Evolutionary conservation across 495 filamentous ascomycete genomes (phyloP), one percentile per base, ranked within the genome.

Genomic region (Penicillium simplicissimum): DNA sequence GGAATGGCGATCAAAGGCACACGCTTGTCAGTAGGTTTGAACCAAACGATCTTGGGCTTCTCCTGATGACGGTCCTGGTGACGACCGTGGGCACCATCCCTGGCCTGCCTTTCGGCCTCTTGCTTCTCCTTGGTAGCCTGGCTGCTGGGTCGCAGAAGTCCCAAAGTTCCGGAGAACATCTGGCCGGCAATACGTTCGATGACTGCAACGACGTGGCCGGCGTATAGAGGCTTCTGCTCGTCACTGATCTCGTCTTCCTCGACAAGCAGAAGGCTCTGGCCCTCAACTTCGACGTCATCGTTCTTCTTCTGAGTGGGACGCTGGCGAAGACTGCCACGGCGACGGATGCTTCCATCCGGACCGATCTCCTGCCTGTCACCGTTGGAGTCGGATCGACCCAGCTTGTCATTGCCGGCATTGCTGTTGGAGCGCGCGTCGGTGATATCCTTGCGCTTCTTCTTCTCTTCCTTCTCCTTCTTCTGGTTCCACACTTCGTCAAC

Each of bases 51-150:
- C 87, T 98, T 98, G 40, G 95, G 95, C 77, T 97, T 98, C 56
- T 98, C 96, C 73, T 92, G 93, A 58, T 92, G 87, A 52, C 93
- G 88, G 40, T 91, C 89, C 34, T 90, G 89, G 55, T 96, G 85
- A 55, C 94, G 92, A 55, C 86, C 84, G 57, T 80, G 81, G 56
- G 81, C 81, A 31, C 95, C 95, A 72, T 98, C 96, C 66, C 96
- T 88, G 66, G 93, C 92, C 54, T 89, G 88, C 52, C 95, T 88
- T 76, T 98, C 95, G 47, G 95, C 95, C 76, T 98, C 95, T 74
- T 98, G 95, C 78, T 98, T 98, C 81, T 98, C 95, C 80, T 98
- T 98, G 52, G 95, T 98, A 14, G 95, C 95, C 82, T 98, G 95
- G 77, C 93, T 97, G 80, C 95, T 98, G 31, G 95, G 95, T 28